These are phyloP conservation scores for Corchorus olitorius DNA, from an alignment of 345 rosid species.

Conservation along the genomic window DNA sequence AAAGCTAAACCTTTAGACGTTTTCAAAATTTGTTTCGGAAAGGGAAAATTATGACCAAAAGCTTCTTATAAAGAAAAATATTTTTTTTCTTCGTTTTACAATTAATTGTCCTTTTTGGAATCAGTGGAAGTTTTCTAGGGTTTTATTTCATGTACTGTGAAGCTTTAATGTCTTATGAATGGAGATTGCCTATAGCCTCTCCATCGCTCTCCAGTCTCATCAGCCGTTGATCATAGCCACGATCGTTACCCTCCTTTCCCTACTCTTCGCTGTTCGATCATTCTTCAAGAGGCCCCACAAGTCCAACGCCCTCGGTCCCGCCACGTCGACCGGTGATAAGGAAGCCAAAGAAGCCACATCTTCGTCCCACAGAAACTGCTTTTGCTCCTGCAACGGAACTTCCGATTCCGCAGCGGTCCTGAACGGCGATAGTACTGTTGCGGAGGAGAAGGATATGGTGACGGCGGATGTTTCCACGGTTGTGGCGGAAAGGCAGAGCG, in stretches of 20 bases:
- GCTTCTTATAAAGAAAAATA: neutral
- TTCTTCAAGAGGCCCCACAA: slow-evolving; percentile 30
- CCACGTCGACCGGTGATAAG: slow-evolving; percentile 5
- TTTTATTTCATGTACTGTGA: slow-evolving; percentile 38
- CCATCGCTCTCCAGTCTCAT: slow-evolving; percentile 34
- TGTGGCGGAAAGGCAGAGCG: slow-evolving; percentile 59
- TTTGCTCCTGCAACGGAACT: slow-evolving; percentile 40
- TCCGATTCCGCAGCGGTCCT: slow-evolving; percentile 21
- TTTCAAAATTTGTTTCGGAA: neutral
- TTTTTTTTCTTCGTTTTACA: neutral
- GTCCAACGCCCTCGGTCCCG: slow-evolving; percentile 19
- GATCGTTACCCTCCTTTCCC: slow-evolving; percentile 46
- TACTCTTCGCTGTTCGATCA: slow-evolving; percentile 49
- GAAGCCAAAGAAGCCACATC: too few species aligned
- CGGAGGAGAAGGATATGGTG: slow-evolving; percentile 21
- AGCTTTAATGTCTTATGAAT: slow-evolving; percentile 66
- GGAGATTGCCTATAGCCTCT: slow-evolving; percentile 49
- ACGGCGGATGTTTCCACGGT: slow-evolving; percentile 36
- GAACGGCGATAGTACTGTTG: slow-evolving; percentile 27
- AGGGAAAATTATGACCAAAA: neutral
- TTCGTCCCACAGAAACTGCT: slow-evolving; percentile 25
- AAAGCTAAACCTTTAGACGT: neutral
- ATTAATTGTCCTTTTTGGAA: neutral
- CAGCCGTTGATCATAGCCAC: slow-evolving; percentile 46
- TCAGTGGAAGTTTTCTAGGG: slow-evolving; percentile 32